Conservation (phyloP, 1,139 yeast species). For the Wickerhamomyces sp. region DNA sequence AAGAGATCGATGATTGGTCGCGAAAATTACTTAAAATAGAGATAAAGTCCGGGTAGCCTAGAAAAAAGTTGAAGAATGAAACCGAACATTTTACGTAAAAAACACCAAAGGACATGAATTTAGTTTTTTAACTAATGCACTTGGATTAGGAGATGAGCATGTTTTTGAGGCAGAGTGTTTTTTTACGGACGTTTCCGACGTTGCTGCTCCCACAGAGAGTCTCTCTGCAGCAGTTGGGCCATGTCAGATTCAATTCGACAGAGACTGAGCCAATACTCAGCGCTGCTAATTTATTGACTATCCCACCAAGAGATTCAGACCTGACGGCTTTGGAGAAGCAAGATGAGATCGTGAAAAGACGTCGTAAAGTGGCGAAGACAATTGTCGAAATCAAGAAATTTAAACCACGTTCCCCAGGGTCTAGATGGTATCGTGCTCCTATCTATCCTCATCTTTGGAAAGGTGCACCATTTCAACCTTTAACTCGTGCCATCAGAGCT, state of each 20-base stretch:
- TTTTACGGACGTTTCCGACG: neutral
- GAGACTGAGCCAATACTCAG: slow-evolving; percentile 8
- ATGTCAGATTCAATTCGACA: neutral
- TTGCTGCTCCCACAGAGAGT: neutral
- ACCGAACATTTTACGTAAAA: too few species aligned
- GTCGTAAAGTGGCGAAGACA: slow-evolving; percentile 67
- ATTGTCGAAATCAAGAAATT: slow-evolving; percentile 67
- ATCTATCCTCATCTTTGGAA: slow-evolving; percentile 82
- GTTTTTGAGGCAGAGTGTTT: slow-evolving; percentile 1
- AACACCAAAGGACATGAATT: too few species aligned
- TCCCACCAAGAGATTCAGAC: slow-evolving; percentile 37
- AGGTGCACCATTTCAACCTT: slow-evolving; percentile 73
- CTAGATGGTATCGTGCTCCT: slow-evolving; percentile 87
- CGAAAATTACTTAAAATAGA: neutral
- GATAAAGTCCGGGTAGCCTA: neutral
- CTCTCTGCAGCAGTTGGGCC: neutral
- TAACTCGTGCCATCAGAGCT: slow-evolving; percentile 70
- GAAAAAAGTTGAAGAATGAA: too few species aligned
- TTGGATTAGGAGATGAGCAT: neutral
- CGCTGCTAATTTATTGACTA: slow-evolving; percentile 27
- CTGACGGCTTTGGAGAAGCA: slow-evolving; percentile 74
- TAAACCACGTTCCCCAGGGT: slow-evolving; percentile 82
- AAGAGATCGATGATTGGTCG: slow-evolving; percentile 1
- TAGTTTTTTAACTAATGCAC: too few species aligned
- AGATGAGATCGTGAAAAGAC: slow-evolving; percentile 68